Percentiles rank a stretch among this genome's conserved stretches.
phyloP scores from a whole-genome alignment of 139 green algal genomes.

The Deuterostichococcus epilithicus region DNA sequence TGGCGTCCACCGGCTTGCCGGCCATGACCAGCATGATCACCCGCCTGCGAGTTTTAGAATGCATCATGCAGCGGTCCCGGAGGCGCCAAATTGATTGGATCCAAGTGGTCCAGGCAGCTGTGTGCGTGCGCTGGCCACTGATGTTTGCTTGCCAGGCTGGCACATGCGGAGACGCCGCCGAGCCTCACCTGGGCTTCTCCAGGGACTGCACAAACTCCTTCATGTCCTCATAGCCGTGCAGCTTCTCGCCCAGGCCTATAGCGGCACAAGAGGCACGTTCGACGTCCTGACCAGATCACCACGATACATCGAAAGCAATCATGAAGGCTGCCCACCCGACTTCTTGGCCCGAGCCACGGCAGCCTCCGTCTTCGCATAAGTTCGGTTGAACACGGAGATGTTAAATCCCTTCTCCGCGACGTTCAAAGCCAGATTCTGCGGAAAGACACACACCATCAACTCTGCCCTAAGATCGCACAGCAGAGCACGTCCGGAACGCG shows the following conservation, averaged over 20 bases:
- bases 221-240: constrained; percentile 88
- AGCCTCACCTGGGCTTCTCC: constrained; percentile 76
- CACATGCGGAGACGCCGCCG: too few relatives aligned
- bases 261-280: neutral
- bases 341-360: constrained; percentile 86
- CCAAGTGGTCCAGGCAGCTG: too few relatives aligned
- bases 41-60: constrained; percentile 44
- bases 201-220: constrained; percentile 92
- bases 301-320: too few relatives aligned
- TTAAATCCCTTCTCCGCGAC: constrained; percentile 96
- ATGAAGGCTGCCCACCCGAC: constrained; percentile 57
- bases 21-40: constrained; percentile 99
- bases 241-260: constrained; percentile 69
- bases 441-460: neutral
- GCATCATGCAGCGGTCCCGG: too few relatives aligned
- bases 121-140: too few relatives aligned
- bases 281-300: too few relatives aligned
- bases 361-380: constrained; percentile 90
- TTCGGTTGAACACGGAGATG: constrained; percentile 97
- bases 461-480: neutral
- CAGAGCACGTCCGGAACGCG: neutral
- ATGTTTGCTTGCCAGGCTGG: too few relatives aligned
- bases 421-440: constrained; percentile 98
- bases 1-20: constrained; percentile 91
- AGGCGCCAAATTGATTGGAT: too few relatives aligned